Percentiles rank a stretch among this genome's conserved stretches.
phyloP scores from a whole-genome alignment of 805 yeast genomes.

The Ascoidea tarda region DNA sequence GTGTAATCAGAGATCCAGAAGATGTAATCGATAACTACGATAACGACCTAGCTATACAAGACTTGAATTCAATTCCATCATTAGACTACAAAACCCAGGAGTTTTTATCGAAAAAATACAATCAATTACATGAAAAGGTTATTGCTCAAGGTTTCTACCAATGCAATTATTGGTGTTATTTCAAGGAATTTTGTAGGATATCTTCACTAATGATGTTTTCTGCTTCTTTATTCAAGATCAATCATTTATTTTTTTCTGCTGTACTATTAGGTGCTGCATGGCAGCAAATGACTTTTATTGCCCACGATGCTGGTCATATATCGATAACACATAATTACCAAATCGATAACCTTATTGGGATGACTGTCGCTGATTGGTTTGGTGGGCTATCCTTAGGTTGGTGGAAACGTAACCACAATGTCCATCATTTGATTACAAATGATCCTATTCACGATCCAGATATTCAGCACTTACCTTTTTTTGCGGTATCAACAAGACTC shows the following conservation, averaged over 20 bases:
- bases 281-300: slow-evolving; percentile 84
- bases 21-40: slow-evolving; percentile 43
- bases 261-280: slow-evolving; percentile 58
- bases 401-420: slow-evolving; percentile 93
- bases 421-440: slow-evolving; percentile 84
- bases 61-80: slow-evolving; percentile 42
- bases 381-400: slow-evolving; percentile 90
- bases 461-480: slow-evolving; percentile 84
- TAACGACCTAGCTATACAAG: slow-evolving; percentile 36
- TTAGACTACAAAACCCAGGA: slow-evolving; percentile 59
- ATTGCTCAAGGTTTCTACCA: slow-evolving; percentile 48
- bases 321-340: slow-evolving; percentile 72
- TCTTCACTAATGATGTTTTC: slow-evolving; percentile 34
- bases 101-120: slow-evolving; percentile 39
- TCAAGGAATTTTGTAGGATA: slow-evolving; percentile 54
- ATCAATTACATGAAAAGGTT: slow-evolving; percentile 40
- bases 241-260: slow-evolving; percentile 42
- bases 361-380: slow-evolving; percentile 56
- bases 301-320: slow-evolving; percentile 84
- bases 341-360: slow-evolving; percentile 61
- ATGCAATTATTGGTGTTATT: slow-evolving; percentile 63
- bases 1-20: slow-evolving; percentile 40
- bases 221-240: slow-evolving; percentile 30
- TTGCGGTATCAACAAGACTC: slow-evolving; percentile 66
- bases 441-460: slow-evolving; percentile 93